Base-by-base conservation (phyloP, 495 filamentous ascomycete genomes). In the Podospora didyma region DNA sequence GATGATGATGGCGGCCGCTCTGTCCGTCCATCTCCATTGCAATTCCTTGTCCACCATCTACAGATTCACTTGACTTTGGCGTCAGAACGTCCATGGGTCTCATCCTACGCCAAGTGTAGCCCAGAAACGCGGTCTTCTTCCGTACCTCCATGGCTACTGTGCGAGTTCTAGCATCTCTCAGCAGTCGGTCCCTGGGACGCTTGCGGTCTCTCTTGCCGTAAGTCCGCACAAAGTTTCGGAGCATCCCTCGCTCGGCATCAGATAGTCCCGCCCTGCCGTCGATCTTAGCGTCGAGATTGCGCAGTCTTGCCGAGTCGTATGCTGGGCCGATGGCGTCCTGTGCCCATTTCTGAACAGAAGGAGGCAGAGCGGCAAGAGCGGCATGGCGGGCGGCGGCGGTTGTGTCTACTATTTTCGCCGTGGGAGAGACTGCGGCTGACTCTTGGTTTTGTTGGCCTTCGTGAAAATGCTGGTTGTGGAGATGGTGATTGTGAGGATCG, bases 81-180 rank as follows among this genome's bases (percentile, higher is more conserved):
- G 26, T 9, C 26, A 31, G 26, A 3, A 31, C 26, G 3, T 31
- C 26, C 26, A 31, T 9, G 26, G 62, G 60, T 57, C 60, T 57
- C 59, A 73, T 67, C 16, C 76, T 61, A 4, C 84, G 82, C 69
- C 91, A 96, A 12, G 89, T 91, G 69, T 97, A 97, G n/a, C 93
- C 92, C 51, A 92, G 68, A 70, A 96, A 96, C 2, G 90, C 90
- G 10, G 80, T 87, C 70, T 75, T 81, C 68, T 91, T 92, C 56
- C 93, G 80, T 53, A 92, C 79, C 53, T 92, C 87, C 62, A 97
- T 71, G 1, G 84, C 90, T 19, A 78, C 79, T 51, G 73, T 76
- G 11, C 80, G 82, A 2, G 86, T 77, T 14, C 75, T 69, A 41
- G 75, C 76, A 68, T 97, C 93, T 35, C 92, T 73, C 46, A 97